phyloP scores from a whole-genome alignment of 768 basidiomycete genomes.

The Mycena floridula region DNA sequence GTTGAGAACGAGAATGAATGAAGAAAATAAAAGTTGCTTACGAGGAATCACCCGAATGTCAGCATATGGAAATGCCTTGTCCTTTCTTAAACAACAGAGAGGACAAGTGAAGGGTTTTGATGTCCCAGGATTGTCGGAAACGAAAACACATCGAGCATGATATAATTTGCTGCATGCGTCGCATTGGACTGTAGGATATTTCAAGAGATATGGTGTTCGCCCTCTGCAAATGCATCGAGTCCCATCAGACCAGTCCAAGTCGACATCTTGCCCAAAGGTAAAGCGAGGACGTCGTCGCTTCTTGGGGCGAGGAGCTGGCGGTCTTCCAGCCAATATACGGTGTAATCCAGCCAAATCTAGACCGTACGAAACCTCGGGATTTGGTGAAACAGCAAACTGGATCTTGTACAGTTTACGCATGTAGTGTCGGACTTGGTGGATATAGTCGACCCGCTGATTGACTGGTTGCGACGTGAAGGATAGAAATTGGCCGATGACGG shows the following conservation, averaged over 20 bases:
- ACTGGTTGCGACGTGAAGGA: slow-evolving; percentile 61
- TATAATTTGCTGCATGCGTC: slow-evolving; percentile 60
- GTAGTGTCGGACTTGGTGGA: slow-evolving; percentile 81
- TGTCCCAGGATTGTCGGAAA: slow-evolving; percentile 28
- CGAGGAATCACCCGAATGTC: slow-evolving; percentile 71
- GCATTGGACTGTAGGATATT: slow-evolving; percentile 62
- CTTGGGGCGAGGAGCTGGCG: slow-evolving; percentile 47
- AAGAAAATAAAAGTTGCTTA: slow-evolving; percentile 23
- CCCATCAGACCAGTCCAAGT: slow-evolving; percentile 65
- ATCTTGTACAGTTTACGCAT: slow-evolving; percentile 89
- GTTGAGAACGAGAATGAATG: background rate
- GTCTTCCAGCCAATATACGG: slow-evolving; percentile 70
- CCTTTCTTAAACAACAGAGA: slow-evolving; percentile 72
- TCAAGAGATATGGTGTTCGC: slow-evolving; percentile 50
- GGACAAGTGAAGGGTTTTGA: slow-evolving; percentile 59
- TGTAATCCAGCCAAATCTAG: slow-evolving; percentile 79
- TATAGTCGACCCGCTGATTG: slow-evolving; percentile 71
- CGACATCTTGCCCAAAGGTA: slow-evolving; percentile 71
- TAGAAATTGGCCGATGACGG: slow-evolving; percentile 75
- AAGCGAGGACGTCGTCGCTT: slow-evolving; percentile 55
- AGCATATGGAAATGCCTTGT: slow-evolving; percentile 62
- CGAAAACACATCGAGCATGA: slow-evolving; percentile 71
- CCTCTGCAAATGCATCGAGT: slow-evolving; percentile 82
- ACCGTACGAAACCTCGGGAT: slow-evolving; percentile 75
- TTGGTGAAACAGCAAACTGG: slow-evolving; percentile 83